Conservation (phyloP, 2,329 filamentous ascomycete genomes). For the Esteya vermicola region DNA sequence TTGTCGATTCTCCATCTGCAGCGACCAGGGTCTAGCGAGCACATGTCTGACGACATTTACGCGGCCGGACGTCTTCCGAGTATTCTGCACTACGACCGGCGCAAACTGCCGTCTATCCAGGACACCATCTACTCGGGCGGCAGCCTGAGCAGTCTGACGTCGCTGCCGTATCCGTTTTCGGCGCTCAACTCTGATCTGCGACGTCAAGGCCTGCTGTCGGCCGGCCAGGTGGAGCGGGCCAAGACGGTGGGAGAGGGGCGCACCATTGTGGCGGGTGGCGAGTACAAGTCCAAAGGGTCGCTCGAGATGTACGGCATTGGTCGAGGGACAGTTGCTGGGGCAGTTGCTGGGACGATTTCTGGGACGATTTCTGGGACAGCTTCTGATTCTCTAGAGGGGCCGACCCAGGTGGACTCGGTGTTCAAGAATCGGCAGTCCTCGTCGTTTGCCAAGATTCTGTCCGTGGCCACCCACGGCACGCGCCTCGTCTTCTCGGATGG, state of each 20-base stretch:
- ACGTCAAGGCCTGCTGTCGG: constrained; percentile 37
- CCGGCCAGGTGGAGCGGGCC: constrained; percentile 36
- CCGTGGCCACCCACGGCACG: constrained; percentile 67
- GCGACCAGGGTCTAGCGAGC: constrained; percentile 28
- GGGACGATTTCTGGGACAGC: too few species aligned
- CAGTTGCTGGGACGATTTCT: too few species aligned
- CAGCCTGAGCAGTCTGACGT: constrained; percentile 57
- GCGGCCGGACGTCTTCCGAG: constrained; percentile 80
- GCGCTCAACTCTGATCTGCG: constrained; percentile 46
- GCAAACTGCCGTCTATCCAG: constrained; percentile 65
- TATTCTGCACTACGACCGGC: constrained; percentile 77
- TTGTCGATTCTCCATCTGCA: constrained; percentile 71
- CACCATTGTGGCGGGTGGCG: constrained; percentile 69
- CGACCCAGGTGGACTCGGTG: constrained; percentile 28
- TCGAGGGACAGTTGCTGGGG: too few species aligned
- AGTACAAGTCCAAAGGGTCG: constrained; percentile 84
- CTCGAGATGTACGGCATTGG: constrained; percentile 68
- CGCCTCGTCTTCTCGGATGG: constrained; percentile 74
- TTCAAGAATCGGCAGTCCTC: constrained; percentile 76
- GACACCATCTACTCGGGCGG: constrained; percentile 76
- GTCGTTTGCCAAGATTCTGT: constrained; percentile 66
- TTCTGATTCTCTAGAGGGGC: too few species aligned
- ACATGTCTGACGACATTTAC: constrained; percentile 67
- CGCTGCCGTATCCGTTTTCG: constrained; percentile 54
- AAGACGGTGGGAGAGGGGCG: constrained; percentile 39